Percentiles rank a stretch among this genome's conserved stretches.
Evolutionary conservation across 148 eudicot genomes (phyloP).

Genomic region (Rheum nobile): DNA sequence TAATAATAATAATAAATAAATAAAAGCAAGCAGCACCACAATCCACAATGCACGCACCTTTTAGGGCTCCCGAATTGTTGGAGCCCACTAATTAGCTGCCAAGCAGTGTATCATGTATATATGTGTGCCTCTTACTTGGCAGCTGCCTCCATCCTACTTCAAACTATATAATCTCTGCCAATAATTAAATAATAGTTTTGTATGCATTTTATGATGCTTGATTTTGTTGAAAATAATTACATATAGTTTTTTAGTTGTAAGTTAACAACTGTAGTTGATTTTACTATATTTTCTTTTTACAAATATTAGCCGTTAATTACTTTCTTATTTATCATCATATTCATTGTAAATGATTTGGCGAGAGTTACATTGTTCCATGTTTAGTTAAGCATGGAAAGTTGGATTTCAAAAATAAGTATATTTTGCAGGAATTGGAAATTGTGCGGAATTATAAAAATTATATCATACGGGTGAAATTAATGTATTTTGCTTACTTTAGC

Average conservation of each 20-base stretch:
- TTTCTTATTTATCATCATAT: no score
- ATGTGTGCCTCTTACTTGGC: background rate
- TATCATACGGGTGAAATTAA: no score
- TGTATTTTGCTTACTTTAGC: no score
- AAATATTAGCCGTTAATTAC: background rate
- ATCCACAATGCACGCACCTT: background rate
- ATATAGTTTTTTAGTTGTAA: no score
- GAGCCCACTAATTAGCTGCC: background rate
- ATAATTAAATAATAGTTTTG: background rate
- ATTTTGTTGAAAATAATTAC: no score
- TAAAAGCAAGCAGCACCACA: background rate
- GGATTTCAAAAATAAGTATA: no score
- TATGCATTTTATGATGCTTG: background rate
- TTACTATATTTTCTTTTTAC: no score
- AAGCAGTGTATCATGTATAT: background rate
- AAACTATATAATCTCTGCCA: background rate
- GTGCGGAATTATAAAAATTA: no score
- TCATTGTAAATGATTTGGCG: no score
- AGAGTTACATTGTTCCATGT: no score
- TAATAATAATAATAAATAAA: background rate
- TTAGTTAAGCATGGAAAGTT: no score
- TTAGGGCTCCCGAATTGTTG: background rate
- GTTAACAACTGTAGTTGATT: background rate
- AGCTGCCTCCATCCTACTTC: background rate
- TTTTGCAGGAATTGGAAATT: no score